Base-by-base conservation (phyloP, 805 yeast species). In the Barnettozyma botsteinii region DNA sequence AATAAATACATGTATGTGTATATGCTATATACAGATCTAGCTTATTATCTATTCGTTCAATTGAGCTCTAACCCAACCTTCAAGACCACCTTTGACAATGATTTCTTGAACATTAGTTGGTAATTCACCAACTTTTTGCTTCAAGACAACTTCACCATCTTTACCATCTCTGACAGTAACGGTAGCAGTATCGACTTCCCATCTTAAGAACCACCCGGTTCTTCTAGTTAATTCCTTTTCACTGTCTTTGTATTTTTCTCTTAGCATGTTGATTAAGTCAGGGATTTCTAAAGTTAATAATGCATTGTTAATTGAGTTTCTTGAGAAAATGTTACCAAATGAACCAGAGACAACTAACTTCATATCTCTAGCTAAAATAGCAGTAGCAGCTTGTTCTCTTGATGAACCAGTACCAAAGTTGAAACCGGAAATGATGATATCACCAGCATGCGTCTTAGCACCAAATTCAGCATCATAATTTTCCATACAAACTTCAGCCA, bases 401-500 rank as follows among this genome's bases (percentile, higher is more conserved):
- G 96, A 87, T 8, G 97, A 89, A 34, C 99, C 98, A 10, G 98
- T 93, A 53, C 99, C 99, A 60, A 93, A 93, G 62, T 93, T 93
- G 72, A 69, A 93, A 14, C 99, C 99, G 41, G 89, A 78, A 34
- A 93, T 77, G 41, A 93, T 76, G 52, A 93, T 88, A 62, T 93
- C 99, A 35, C 91, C 87, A 4, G 95, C 75, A 47, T 78, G 70
- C 23, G 94, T 85, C 70, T 87, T 89, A 23, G 65, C 47, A 42
- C 84, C 81, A 63, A 93, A 93, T 50, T 89, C 95, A 12, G 85
- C 60, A 63, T 93, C 99, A 65, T 93, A 93, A 69, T 93, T 93
- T 66, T 93, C 98, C 99, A 93, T 93, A 69, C 98, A 93, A 34
- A 93, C 98, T 64, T 91, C 85, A 26, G 98, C 98, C 99, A 93